Evolutionary conservation across 164 flowering plant genomes (phyloP).

Genomic region (Cinnamomum chago): DNA sequence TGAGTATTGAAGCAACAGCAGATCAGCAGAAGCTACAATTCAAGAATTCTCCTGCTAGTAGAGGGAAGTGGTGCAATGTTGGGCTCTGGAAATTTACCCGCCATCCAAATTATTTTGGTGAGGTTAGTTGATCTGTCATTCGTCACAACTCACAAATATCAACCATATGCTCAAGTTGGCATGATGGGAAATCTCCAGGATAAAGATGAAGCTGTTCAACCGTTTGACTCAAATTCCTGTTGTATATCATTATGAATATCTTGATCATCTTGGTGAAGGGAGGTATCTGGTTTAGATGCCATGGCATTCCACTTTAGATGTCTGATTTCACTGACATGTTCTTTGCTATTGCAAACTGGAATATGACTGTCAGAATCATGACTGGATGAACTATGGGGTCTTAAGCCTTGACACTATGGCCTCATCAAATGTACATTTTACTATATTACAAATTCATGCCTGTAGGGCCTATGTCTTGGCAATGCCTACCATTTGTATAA

Average conservation of each 20-base stretch:
- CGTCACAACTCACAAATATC: not conserved
- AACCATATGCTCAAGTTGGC: constrained; percentile 2
- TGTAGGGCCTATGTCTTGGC: not conserved
- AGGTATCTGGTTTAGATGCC: not conserved
- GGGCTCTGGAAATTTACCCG: constrained; percentile 82
- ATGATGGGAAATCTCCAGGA: not conserved
- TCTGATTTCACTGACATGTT: not conserved
- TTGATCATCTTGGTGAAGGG: not conserved
- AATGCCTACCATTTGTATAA: not conserved
- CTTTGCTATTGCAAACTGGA: not conserved
- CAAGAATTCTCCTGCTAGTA: constrained; percentile 71
- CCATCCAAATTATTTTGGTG: constrained; percentile 96
- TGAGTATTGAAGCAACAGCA: constrained; percentile 64
- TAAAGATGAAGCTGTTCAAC: not conserved
- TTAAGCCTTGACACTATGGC: not conserved
- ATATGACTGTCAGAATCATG: not conserved
- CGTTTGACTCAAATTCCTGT: not conserved
- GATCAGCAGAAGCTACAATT: constrained; percentile 86
- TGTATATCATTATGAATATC: not conserved
- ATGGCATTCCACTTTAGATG: not conserved
- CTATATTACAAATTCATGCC: not conserved
- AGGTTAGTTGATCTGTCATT: constrained; percentile 44
- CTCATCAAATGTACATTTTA: not conserved
- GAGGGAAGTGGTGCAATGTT: constrained; percentile 88
- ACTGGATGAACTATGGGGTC: not conserved